Percentiles rank a stretch among this genome's conserved stretches.
These are phyloP conservation scores for Marchantia paleacea DNA, from an alignment of 225 moss, liverwort and hornwort genomes.

Conservation along the genomic window DNA sequence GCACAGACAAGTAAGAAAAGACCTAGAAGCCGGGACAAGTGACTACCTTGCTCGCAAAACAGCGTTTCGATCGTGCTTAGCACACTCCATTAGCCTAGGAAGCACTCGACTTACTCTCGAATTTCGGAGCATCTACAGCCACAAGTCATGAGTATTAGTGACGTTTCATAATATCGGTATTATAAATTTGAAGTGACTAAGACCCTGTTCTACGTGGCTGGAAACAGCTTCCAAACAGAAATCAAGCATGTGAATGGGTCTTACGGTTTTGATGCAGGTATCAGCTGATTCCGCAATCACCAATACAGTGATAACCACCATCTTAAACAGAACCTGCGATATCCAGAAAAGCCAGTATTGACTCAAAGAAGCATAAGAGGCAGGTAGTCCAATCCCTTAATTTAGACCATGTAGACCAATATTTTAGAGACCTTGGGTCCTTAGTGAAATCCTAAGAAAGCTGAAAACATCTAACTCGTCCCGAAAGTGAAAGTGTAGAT, in stretches of 20 bases:
- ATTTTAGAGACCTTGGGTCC: no score
- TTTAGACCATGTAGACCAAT: no score
- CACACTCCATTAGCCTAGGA: slow-evolving; percentile 80
- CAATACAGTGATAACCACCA: slow-evolving; percentile 95
- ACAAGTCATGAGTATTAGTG: neutral
- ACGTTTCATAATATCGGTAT: neutral
- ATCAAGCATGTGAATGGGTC: slow-evolving; percentile 16
- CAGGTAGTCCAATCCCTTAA: no score
- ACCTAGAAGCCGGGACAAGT: neutral
- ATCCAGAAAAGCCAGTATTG: no score
- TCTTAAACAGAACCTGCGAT: slow-evolving; percentile 84
- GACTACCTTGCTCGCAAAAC: slow-evolving; percentile 81
- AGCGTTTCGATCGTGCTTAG: slow-evolving; percentile 94
- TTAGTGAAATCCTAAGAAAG: neutral
- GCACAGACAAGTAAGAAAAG: neutral
- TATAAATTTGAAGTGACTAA: no score
- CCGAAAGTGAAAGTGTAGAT: neutral
- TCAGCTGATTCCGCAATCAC: slow-evolving; percentile 99
- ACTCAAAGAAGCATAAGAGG: neutral
- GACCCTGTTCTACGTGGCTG: no score
- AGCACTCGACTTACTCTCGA: slow-evolving; percentile 87
- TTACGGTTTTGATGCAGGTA: slow-evolving; percentile 88
- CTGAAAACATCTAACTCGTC: neutral
- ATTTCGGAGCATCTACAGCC: slow-evolving; percentile 66
- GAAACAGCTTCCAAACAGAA: neutral